Percentiles rank a stretch among this genome's conserved stretches.
Conservation (phyloP, 306 rosid species). For the Dalbergia cochinchinensis region DNA sequence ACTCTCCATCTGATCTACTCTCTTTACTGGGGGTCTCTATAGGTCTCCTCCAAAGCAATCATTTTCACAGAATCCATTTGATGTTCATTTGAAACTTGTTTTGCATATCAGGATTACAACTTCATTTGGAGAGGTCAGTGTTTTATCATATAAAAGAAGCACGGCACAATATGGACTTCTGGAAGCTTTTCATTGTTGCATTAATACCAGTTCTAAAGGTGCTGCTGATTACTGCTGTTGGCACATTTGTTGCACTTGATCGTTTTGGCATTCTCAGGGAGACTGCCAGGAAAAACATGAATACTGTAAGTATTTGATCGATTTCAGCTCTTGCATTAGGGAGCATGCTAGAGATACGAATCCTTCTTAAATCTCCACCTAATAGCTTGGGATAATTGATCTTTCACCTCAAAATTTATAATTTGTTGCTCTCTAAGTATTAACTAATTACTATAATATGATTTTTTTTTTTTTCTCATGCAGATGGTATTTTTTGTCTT, state of each 20-base stretch:
- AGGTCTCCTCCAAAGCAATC: too few species aligned
- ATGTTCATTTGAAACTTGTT: slow-evolving; percentile 9
- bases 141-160: background rate
- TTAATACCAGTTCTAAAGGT: slow-evolving; percentile 57
- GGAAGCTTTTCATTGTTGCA: slow-evolving; percentile 55
- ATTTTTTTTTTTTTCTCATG: background rate
- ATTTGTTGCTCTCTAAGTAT: too few species aligned
- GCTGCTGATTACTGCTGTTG: slow-evolving; percentile 49
- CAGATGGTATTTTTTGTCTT: slow-evolving; percentile 55
- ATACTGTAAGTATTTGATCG: slow-evolving; percentile 42
- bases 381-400: too few species aligned
- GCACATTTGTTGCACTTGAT: slow-evolving; percentile 47
- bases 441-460: background rate
- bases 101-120: slow-evolving; percentile 15
- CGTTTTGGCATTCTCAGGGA: slow-evolving; percentile 47
- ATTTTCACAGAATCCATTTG: background rate
- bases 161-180: slow-evolving; percentile 42
- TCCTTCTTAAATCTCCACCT: too few species aligned
- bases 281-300: slow-evolving; percentile 48
- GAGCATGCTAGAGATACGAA: too few species aligned
- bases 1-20: too few species aligned
- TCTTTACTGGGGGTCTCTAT: too few species aligned
- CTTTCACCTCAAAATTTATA: background rate
- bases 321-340: too few species aligned
- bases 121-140: background rate